Conservation (phyloP, 148 eudicot genomes). For the Chenopodium album region DNA sequence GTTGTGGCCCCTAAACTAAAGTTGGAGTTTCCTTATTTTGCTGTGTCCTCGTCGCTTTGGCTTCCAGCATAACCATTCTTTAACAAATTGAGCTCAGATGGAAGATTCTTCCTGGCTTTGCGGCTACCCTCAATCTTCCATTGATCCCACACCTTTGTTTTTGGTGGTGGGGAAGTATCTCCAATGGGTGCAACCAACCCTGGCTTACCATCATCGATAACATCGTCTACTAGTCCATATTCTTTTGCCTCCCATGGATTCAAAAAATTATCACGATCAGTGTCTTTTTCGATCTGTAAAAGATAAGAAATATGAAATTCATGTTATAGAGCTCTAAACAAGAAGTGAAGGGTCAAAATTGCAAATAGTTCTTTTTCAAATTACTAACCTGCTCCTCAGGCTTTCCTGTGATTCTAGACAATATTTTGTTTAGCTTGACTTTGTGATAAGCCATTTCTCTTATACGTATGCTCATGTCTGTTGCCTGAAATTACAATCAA, state of each 20-base stretch:
- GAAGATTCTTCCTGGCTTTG: constrained; percentile 59
- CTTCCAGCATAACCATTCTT: constrained; percentile 31
- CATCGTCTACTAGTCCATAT: constrained; percentile 79
- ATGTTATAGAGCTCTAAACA: neutral
- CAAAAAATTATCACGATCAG: constrained; percentile 75
- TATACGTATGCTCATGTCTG: constrained; percentile 64
- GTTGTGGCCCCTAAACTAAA: constrained; percentile 29
- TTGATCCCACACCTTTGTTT: constrained; percentile 58
- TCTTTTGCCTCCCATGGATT: constrained; percentile 92
- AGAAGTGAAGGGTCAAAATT: neutral
- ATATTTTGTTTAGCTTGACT: constrained; percentile 73
- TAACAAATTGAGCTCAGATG: constrained; percentile 66
- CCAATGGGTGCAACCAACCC: constrained; percentile 82
- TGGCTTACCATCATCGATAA: constrained; percentile 95
- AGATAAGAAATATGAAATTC: neutral
- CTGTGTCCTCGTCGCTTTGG: constrained; percentile 32
- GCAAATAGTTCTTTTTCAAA: neutral
- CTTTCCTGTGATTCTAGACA: constrained; percentile 84
- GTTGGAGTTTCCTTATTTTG: constrained; percentile 44
- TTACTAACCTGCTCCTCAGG: constrained; percentile 65
- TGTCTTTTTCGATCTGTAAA: constrained; percentile 69
- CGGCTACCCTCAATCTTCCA: constrained; percentile 66
- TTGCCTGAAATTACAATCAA: constrained; percentile 46
- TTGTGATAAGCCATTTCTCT: constrained; percentile 80
- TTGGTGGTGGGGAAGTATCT: constrained; percentile 72